Base-by-base conservation (phyloP, 2,329 filamentous ascomycete species). In the Thelonectria rubi region DNA sequence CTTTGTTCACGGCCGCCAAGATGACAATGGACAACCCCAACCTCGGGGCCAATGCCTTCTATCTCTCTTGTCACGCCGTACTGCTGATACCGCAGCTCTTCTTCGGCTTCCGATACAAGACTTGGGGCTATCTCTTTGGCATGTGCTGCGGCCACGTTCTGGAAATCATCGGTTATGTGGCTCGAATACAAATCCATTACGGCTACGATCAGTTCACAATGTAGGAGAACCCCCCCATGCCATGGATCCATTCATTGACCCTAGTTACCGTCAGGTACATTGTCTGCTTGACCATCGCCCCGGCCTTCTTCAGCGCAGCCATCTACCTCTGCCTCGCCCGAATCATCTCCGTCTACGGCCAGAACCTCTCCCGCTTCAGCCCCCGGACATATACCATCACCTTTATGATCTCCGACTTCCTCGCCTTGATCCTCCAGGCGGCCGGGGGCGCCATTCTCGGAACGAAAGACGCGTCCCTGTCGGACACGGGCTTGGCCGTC, bases 231-330 rank as follows among this genome's bases (percentile, higher is more conserved):
- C 7, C 21, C 9, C 11, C 20, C 10, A 3, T 15, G 1, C 1
- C 3, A 43, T 21, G 1, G 11, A 2, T 3, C 6, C 11, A 4
- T 9, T 15, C 3, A 14, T 18, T 40, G 63, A 26, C 52, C 12
- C 12, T 4, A n/a, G 10, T 26, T 37, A 5, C 4, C 9, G 3
- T 30, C 21, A 69, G 66, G 32, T 71, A 72, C 17, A 67, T 72
- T 20, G 84, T 71, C 66, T 84, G 81, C 57, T 77, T 91, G 42
- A 90, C 87, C 1, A 81, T 90, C 57, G 87, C 78, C 0, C 88
- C 88, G 0, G 86, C 87, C 1, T 89, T 89, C 73, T 78, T 89
- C 67, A 82, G 85, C 2, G 88, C 86, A 1, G 84, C 81, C 2
- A 84, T 90, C 58, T 91, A 90, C 70, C 77, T 90, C 51, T 86